These are phyloP conservation scores for Peltaster fructicola DNA, from an alignment of 2,329 filamentous ascomycete species.

Conservation along the genomic window DNA sequence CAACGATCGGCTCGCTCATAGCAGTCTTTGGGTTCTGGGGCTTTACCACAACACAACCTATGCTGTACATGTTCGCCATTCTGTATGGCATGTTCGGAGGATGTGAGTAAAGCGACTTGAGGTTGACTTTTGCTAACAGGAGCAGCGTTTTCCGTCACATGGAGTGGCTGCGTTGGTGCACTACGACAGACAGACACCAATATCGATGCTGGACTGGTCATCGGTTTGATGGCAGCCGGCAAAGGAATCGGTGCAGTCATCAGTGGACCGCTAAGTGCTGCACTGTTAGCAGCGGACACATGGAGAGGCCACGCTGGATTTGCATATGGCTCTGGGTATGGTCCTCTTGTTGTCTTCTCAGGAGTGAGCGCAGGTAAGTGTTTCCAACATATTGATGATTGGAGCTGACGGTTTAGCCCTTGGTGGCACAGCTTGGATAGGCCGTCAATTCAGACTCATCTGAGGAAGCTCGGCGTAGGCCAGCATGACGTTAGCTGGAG, in stretches of 20 bases:
- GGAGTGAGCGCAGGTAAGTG: too few relatives aligned
- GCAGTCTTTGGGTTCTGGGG: conserved; percentile 30
- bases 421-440: conserved; percentile 10
- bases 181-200: conserved; percentile 5
- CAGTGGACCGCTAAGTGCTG: conserved; percentile 34
- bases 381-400: too few relatives aligned
- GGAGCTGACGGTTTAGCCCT: conserved; percentile 21
- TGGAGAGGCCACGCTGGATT: conserved; percentile 20
- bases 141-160: conserved; percentile 23
- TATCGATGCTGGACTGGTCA: conserved; percentile 31
- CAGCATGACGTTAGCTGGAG: too few relatives aligned
- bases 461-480: too few relatives aligned
- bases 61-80: conserved; percentile 26
- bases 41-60: conserved; percentile 23
- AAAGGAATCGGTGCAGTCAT: conserved; percentile 35
- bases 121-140: too few relatives aligned
- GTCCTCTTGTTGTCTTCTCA: conserved; percentile 25
- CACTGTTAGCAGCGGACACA: conserved; percentile 20
- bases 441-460: too few relatives aligned
- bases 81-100: conserved; percentile 26
- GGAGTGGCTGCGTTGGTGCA: conserved; percentile 12
- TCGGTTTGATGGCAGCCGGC: conserved; percentile 30
- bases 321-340: conserved; percentile 27
- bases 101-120: too few relatives aligned
- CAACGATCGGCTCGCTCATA: conserved; percentile 19